These are phyloP conservation scores for Agrocybe pediades DNA, from an alignment of 768 basidiomycete genomes.

Conservation along the genomic window DNA sequence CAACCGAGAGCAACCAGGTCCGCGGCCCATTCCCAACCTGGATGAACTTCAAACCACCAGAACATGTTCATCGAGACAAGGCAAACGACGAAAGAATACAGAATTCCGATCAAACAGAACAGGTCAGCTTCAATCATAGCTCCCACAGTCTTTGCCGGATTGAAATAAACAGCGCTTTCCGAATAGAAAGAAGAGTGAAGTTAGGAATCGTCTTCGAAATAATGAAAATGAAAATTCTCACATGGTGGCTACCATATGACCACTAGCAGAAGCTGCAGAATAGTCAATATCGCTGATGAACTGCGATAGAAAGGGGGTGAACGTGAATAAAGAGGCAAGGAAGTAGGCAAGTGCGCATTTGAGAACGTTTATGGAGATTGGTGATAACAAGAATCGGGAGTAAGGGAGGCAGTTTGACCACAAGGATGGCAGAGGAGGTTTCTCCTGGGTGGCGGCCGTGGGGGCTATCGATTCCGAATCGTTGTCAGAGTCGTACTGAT, in stretches of 20 bases:
- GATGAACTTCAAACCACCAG: constrained; percentile 72
- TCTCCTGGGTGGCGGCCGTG: background rate
- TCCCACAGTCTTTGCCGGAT: constrained; percentile 91
- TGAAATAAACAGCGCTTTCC: constrained; percentile 79
- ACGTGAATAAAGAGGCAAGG: constrained; percentile 91
- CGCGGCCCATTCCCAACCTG: constrained; percentile 74
- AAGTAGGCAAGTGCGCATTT: constrained; percentile 94
- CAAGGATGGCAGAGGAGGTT: background rate
- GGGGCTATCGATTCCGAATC: constrained; percentile 11
- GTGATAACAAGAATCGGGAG: constrained; percentile 47
- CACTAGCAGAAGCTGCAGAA: constrained; percentile 65
- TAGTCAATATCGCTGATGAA: constrained; percentile 64
- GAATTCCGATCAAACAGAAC: constrained; percentile 70
- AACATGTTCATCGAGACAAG: constrained; percentile 77
- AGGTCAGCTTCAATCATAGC: constrained; percentile 91
- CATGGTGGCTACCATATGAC: constrained; percentile 94
- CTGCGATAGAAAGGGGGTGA: constrained; percentile 71
- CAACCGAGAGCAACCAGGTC: constrained; percentile 76
- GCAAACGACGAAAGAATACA: constrained; percentile 74
- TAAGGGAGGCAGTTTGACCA: constrained; percentile 5
- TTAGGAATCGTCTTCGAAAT: background rate
- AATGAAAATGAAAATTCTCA: constrained; percentile 36
- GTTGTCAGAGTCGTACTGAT: constrained; percentile 20
- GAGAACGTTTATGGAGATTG: constrained; percentile 64
- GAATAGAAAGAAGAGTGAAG: background rate